phyloP scores from a whole-genome alignment of 805 yeast species.

The Wilhelminamyces savonicus region DNA sequence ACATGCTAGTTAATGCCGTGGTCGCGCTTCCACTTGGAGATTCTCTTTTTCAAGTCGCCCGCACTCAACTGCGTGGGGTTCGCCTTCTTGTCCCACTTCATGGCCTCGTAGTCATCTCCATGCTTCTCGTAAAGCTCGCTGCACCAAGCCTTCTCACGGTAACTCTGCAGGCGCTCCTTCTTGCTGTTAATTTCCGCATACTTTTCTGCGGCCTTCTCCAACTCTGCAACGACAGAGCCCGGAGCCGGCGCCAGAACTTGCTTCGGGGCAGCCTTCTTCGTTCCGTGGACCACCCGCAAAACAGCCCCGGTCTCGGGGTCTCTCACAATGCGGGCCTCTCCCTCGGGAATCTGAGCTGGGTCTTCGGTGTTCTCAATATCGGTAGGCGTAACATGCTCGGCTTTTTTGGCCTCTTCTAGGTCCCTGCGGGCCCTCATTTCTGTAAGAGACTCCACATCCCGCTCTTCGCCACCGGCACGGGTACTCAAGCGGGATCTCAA shows the following conservation, averaged over 20 bases:
- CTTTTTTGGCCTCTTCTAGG: conserved; percentile 8
- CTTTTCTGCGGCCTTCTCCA: conserved; percentile 45
- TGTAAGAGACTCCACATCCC: conserved; percentile 36
- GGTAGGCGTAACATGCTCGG: conserved; percentile 28
- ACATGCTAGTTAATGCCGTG: too few species aligned
- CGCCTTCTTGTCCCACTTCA: conserved; percentile 88
- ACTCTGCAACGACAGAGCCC: conserved; percentile 59
- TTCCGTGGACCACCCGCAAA: conserved; percentile 63
- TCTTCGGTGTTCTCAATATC: conserved; percentile 41
- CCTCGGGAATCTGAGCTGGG: conserved; percentile 62
- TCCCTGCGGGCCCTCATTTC: conserved; percentile 28
- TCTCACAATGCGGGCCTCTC: conserved; percentile 71
- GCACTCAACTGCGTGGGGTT: conserved; percentile 77
- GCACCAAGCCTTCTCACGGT: conserved; percentile 74
- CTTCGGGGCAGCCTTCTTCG: conserved; percentile 37
- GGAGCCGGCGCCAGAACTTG: conserved; percentile 1
- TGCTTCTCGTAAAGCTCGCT: conserved; percentile 59
- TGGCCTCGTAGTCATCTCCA: conserved; percentile 82
- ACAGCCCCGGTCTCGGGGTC: conserved; percentile 63
- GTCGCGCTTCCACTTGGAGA: conserved; percentile 62
- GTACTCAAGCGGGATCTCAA: conserved; percentile 58
- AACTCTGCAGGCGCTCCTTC: conserved; percentile 53
- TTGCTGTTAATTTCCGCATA: conserved; percentile 38
- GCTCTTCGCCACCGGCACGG: conserved; percentile 79
- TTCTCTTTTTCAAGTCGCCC: conserved; percentile 74